A percentile compares a stretch with the other conserved stretches of the same genome.
These are phyloP conservation scores for Xerocomellus chrysenteron DNA, from an alignment of 768 basidiomycete genomes.

Conservation along the genomic window DNA sequence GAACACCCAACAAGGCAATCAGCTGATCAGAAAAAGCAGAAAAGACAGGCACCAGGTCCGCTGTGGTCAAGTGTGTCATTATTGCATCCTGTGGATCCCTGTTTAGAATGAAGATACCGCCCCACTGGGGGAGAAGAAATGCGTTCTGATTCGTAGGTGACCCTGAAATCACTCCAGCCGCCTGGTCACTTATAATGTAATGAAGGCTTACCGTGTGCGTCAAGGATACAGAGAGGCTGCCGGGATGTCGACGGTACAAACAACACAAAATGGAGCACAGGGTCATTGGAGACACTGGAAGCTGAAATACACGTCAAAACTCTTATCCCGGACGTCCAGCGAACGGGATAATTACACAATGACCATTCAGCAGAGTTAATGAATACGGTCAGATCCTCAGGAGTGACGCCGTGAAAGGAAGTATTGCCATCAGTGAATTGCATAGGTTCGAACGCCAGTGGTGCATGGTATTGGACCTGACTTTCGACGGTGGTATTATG, in stretches of 20 bases:
- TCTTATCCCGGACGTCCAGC: neutral
- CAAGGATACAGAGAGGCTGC: slow-evolving; percentile 67
- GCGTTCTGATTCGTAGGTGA: slow-evolving; percentile 51
- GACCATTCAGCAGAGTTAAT: slow-evolving; percentile 97
- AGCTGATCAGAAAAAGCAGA: slow-evolving; percentile 70
- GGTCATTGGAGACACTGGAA: slow-evolving; percentile 89
- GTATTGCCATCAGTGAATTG: slow-evolving; percentile 33
- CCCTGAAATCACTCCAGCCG: slow-evolving; percentile 37
- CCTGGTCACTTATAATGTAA: slow-evolving; percentile 1
- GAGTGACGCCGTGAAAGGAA: slow-evolving; percentile 56
- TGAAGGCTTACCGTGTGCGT: slow-evolving; percentile 44
- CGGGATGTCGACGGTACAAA: slow-evolving; percentile 77
- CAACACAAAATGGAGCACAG: slow-evolving; percentile 88
- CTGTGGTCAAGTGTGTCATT: slow-evolving; percentile 33
- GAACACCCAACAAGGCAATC: slow-evolving; percentile 76
- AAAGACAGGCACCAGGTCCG: slow-evolving; percentile 54
- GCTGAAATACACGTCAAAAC: slow-evolving; percentile 46
- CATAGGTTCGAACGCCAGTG: slow-evolving; percentile 74
- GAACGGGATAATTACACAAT: slow-evolving; percentile 55
- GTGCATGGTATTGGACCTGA: slow-evolving; percentile 90
- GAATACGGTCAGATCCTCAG: slow-evolving; percentile 88
- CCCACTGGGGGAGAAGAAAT: slow-evolving; percentile 94
- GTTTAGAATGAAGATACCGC: slow-evolving; percentile 81
- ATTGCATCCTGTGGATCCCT: slow-evolving; percentile 34
- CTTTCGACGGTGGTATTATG: slow-evolving; percentile 95